Evolutionary conservation across 176 grass and related monocot species (phyloP).

Genomic region (Oryza coarctata): DNA sequence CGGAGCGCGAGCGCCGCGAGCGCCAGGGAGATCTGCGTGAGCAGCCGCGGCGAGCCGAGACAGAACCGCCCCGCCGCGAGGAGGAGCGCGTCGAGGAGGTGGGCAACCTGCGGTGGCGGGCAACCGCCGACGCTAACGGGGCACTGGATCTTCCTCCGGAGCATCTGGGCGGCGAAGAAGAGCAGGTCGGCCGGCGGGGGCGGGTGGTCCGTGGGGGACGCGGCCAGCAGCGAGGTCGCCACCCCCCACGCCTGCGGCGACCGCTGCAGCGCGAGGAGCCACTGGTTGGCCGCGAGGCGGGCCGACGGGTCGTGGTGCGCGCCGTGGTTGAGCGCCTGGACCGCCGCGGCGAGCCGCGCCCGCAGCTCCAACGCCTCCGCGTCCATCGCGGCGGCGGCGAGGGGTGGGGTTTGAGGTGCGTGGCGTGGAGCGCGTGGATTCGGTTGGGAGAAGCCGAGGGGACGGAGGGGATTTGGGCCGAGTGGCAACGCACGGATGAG

Average conservation of each 20-base stretch:
- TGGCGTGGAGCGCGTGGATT: slow-evolving; percentile 26
- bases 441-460: not conserved
- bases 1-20: slow-evolving; percentile 65
- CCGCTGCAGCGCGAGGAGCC: slow-evolving; percentile 43
- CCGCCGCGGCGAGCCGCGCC: slow-evolving; percentile 58
- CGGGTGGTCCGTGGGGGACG: slow-evolving; percentile 40
- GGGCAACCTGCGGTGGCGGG: not conserved
- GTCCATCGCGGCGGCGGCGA: slow-evolving; percentile 40
- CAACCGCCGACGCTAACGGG: not conserved
- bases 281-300: slow-evolving; percentile 40
- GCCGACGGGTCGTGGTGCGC: not conserved
- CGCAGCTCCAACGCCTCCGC: slow-evolving; percentile 50
- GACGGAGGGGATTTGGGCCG: slow-evolving; percentile 42
- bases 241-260: slow-evolving; percentile 41
- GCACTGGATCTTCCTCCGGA: slow-evolving; percentile 64
- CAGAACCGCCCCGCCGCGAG: slow-evolving; percentile 64
- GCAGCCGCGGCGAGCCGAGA: slow-evolving; percentile 61
- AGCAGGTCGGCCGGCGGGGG: slow-evolving; percentile 46
- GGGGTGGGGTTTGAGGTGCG: not conserved
- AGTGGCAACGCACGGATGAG: slow-evolving; percentile 30
- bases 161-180: slow-evolving; percentile 59
- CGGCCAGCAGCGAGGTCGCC: slow-evolving; percentile 30
- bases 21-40: slow-evolving; percentile 92
- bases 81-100: slow-evolving; percentile 65
- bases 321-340: slow-evolving; percentile 49